A percentile compares a stretch with the other conserved stretches of the same genome.
These are phyloP conservation scores for Thalassia testudinum DNA, from an alignment of 116 monocot species.

Conservation along the genomic window DNA sequence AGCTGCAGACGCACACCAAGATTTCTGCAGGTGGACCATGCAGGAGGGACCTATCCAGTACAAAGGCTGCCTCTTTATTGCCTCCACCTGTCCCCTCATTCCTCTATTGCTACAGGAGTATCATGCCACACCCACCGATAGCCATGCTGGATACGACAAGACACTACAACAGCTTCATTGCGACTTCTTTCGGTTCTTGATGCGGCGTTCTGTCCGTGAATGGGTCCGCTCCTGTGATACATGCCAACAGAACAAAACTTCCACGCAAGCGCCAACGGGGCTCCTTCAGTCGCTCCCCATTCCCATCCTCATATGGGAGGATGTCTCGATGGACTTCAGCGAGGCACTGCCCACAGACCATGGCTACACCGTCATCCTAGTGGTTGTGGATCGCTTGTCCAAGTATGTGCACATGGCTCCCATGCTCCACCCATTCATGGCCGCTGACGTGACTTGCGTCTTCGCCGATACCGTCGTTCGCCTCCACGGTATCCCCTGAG, in stretches of 20 bases:
- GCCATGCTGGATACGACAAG: neutral
- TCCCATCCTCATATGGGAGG: neutral
- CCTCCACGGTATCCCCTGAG: neutral
- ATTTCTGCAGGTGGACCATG: neutral
- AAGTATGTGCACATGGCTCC: neutral
- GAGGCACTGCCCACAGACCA: neutral
- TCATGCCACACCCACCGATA: neutral
- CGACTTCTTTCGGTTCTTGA: neutral
- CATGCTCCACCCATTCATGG: neutral
- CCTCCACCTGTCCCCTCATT: neutral
- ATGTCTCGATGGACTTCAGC: conserved; percentile 1
- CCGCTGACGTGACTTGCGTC: neutral
- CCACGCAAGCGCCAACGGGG: neutral
- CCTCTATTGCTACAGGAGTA: neutral
- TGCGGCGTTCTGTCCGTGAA: neutral
- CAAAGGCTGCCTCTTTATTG: neutral
- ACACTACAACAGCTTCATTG: neutral
- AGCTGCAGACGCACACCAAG: neutral
- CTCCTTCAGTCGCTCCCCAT: neutral
- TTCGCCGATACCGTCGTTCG: neutral
- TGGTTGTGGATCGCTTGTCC: neutral
- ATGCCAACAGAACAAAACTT: neutral
- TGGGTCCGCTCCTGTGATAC: neutral
- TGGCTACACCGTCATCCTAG: neutral
- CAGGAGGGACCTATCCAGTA: neutral